These are phyloP conservation scores for Xylariaceae sp. DNA, from an alignment of 2,329 filamentous ascomycete genomes.

Conservation along the genomic window DNA sequence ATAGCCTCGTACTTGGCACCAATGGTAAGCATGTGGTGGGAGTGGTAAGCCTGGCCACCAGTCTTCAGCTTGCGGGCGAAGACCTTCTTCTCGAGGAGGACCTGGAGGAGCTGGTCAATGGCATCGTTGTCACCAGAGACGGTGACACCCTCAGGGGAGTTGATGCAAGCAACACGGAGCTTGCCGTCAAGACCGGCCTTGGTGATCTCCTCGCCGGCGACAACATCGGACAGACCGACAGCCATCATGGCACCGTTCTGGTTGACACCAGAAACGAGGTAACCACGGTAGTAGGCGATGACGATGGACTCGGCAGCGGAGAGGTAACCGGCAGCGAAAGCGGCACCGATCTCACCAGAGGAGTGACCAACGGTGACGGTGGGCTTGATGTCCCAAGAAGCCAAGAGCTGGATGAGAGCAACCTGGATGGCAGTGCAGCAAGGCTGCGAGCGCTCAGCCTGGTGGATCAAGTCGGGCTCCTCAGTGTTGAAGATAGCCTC, in stretches of 20 bases:
- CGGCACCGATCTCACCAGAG: constrained; percentile 31
- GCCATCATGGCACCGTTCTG: constrained; percentile 15
- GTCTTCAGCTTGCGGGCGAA: constrained; percentile 4
- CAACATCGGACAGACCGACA: constrained; percentile 4
- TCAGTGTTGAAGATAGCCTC: constrained; percentile 2
- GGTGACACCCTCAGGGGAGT: constrained; percentile 20
- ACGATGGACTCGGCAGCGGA: constrained; percentile 17
- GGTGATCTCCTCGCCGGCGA: background rate
- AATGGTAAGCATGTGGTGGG: constrained; percentile 15
- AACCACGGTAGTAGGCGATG: constrained; percentile 20
- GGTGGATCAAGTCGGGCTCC: constrained; percentile 5
- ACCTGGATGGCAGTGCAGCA: constrained; percentile 33
- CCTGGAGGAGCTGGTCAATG: background rate
- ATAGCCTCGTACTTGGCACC: constrained; percentile 18
- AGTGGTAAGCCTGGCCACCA: constrained; percentile 17
- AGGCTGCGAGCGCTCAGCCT: constrained; percentile 28
- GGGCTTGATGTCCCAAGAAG: constrained; percentile 29
- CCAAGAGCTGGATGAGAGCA: constrained; percentile 33
- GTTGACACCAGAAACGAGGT: background rate
- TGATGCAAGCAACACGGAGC: constrained; percentile 20
- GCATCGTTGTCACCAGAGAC: constrained; percentile 6
- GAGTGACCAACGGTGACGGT: constrained; percentile 37
- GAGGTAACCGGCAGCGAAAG: constrained; percentile 25
- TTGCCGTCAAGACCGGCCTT: background rate
- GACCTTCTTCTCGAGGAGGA: background rate